Conservation (phyloP, 345 rosid species). For the Rhizophora apiculata region DNA sequence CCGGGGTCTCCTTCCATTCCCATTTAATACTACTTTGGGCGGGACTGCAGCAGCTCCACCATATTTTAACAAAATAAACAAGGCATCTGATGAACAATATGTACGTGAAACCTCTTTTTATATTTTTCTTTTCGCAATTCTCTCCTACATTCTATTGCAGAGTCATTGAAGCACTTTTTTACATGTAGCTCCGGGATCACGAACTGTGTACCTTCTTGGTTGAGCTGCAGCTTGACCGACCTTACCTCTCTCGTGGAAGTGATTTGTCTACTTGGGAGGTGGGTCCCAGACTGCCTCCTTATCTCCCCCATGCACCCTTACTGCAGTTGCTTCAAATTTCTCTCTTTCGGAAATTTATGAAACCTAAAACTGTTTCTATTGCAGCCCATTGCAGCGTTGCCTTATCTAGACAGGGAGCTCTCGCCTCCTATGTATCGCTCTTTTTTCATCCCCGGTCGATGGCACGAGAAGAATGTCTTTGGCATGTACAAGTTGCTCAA, state of each 20-base stretch:
- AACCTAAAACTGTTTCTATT: neutral
- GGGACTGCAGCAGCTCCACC: slow-evolving; percentile 90
- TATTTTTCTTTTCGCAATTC: neutral
- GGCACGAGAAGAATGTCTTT: slow-evolving; percentile 85
- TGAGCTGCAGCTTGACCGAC: slow-evolving; percentile 84
- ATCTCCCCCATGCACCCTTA: neutral
- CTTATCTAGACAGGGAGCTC: slow-evolving; percentile 85
- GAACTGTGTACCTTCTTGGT: slow-evolving; percentile 74
- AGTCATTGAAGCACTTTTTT: slow-evolving; percentile 3
- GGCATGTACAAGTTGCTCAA: slow-evolving; percentile 73
- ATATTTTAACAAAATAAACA: slow-evolving; percentile 87
- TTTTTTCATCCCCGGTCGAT: slow-evolving; percentile 78
- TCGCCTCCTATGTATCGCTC: slow-evolving; percentile 81
- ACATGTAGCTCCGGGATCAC: slow-evolving; percentile 59
- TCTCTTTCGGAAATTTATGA: neutral
- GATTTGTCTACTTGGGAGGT: slow-evolving; percentile 96
- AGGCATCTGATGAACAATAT: slow-evolving; percentile 77
- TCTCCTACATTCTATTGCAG: neutral
- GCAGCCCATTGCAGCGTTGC: slow-evolving; percentile 78
- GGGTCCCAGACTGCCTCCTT: slow-evolving; percentile 9
- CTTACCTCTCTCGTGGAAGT: slow-evolving; percentile 65
- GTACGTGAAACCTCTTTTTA: slow-evolving; percentile 35
- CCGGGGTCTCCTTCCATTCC: slow-evolving; percentile 90
- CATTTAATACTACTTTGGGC: slow-evolving; percentile 75
- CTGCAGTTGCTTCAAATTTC: neutral